Percentiles rank a stretch among this genome's conserved stretches.
These are phyloP conservation scores for Pelagomonas calceolata DNA, from an alignment of 108 stramenopile species.

Conservation along the genomic window DNA sequence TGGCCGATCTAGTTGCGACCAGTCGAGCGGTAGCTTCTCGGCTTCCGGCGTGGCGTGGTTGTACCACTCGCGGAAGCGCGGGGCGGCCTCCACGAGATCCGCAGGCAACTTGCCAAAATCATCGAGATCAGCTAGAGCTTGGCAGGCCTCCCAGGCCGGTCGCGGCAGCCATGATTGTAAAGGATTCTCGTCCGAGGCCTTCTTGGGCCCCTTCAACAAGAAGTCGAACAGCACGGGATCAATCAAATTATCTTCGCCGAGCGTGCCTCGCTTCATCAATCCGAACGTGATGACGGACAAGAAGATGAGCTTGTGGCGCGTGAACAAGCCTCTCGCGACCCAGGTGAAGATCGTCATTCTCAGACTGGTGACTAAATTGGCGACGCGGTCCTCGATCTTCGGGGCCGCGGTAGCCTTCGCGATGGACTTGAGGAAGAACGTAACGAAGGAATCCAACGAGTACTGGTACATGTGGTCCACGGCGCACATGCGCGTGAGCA, in stretches of 20 bases:
- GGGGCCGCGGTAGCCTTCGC: constrained; percentile 48
- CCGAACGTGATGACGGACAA: constrained; percentile 73
- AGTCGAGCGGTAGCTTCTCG: constrained; percentile 80
- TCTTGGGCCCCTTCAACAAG: constrained; percentile 57
- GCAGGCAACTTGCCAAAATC: constrained; percentile 63
- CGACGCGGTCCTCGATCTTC: constrained; percentile 47
- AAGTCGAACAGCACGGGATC: constrained; percentile 64
- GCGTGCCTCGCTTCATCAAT: constrained; percentile 69
- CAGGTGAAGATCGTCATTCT: constrained; percentile 76
- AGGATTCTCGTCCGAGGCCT: constrained; percentile 54
- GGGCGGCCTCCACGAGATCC: constrained; percentile 74
- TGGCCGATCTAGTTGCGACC: constrained; percentile 63
- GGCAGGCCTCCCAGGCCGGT: constrained; percentile 55
- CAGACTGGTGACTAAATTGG: constrained; percentile 56
- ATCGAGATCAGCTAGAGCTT: constrained; percentile 60
- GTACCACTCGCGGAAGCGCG: constrained; percentile 81
- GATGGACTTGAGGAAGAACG: constrained; percentile 75
- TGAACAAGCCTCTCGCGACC: constrained; percentile 78
- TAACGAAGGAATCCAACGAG: constrained; percentile 69
- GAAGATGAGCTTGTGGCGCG: constrained; percentile 79
- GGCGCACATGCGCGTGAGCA: constrained; percentile 65
- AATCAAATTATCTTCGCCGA: constrained; percentile 56
- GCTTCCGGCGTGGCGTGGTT: constrained; percentile 65
- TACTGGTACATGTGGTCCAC: constrained; percentile 92
- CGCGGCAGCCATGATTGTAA: constrained; percentile 57